These are phyloP conservation scores for Epichloe scottii DNA, from an alignment of 2,329 filamentous ascomycete genomes.

Conservation along the genomic window DNA sequence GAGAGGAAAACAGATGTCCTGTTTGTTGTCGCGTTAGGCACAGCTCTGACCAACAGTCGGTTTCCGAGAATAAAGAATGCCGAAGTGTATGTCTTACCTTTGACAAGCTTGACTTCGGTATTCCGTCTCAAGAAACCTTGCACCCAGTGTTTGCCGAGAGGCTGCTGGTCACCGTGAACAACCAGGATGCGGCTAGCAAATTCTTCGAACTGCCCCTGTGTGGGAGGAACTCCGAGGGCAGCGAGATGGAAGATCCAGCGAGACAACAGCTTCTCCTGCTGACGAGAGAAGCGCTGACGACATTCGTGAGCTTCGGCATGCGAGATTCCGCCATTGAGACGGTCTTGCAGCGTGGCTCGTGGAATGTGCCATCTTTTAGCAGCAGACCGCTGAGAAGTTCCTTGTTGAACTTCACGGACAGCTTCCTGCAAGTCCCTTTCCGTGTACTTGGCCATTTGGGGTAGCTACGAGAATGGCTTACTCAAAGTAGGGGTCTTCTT, in stretches of 20 bases:
- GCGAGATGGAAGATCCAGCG: constrained; percentile 7
- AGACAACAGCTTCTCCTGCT: constrained; percentile 8
- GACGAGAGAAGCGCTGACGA: constrained; percentile 8
- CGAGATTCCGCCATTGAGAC: constrained; percentile 7
- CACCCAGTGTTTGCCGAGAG: constrained; percentile 8
- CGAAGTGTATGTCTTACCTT: constrained; percentile 5
- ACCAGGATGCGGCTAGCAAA: constrained; percentile 8
- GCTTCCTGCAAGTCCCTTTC: constrained; percentile 8
- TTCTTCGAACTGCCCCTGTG: constrained; percentile 7
- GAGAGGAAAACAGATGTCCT: constrained; percentile 7
- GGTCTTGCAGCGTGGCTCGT: constrained; percentile 8
- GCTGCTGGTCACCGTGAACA: constrained; percentile 6
- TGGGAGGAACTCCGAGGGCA: constrained; percentile 7
- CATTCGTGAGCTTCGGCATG: constrained; percentile 9
- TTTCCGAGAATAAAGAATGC: not conserved
- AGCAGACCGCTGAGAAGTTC: constrained; percentile 8
- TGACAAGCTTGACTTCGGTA: constrained; percentile 6
- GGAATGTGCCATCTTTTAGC: constrained; percentile 8
- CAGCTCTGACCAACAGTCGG: not conserved
- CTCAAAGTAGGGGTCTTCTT: not conserved
- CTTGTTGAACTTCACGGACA: constrained; percentile 9
- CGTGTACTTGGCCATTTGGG: constrained; percentile 8
- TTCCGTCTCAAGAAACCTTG: constrained; percentile 9
- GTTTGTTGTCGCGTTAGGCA: constrained; percentile 1
- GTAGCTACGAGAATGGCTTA: not conserved